These are phyloP conservation scores for Brassica juncea DNA, from an alignment of 345 rosid genomes.

Conservation along the genomic window DNA sequence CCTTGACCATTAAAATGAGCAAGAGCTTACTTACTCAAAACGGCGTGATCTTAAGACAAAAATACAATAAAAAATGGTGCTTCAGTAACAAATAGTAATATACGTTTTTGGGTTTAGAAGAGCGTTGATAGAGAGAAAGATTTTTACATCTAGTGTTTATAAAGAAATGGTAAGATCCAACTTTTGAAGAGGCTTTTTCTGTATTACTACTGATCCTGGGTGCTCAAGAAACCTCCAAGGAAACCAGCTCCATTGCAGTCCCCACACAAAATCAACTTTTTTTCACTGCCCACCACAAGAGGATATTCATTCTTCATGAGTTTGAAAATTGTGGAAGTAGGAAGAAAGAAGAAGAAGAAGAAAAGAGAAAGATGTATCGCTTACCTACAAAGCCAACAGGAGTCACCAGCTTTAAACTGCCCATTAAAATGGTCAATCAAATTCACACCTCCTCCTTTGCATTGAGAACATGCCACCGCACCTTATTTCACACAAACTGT, in stretches of 20 bases:
- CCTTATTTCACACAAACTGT: conserved; percentile 43
- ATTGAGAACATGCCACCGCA: conserved; percentile 60
- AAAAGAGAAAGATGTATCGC: not conserved
- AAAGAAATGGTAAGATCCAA: not conserved
- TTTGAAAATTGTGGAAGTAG: not conserved
- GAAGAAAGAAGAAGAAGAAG: not conserved
- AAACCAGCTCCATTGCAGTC: not conserved
- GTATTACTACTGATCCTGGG: not conserved
- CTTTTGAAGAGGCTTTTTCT: not conserved
- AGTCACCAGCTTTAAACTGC: conserved; percentile 87
- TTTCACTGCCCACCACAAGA: not conserved
- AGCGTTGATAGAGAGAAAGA: not conserved
- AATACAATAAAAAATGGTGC: not conserved
- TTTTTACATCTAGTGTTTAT: not conserved
- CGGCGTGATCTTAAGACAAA: no score
- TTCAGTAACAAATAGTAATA: not conserved
- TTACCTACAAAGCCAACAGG: conserved; percentile 97
- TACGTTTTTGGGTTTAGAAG: not conserved
- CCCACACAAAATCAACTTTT: not conserved
- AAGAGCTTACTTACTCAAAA: no score
- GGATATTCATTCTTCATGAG: not conserved
- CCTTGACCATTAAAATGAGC: no score
- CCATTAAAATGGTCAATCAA: conserved; percentile 90
- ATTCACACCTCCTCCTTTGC: conserved; percentile 84
- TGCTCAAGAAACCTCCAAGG: conserved; percentile 4